Evolutionary conservation across 345 rosid species (phyloP).

Genomic region (Euclidium syriacum): DNA sequence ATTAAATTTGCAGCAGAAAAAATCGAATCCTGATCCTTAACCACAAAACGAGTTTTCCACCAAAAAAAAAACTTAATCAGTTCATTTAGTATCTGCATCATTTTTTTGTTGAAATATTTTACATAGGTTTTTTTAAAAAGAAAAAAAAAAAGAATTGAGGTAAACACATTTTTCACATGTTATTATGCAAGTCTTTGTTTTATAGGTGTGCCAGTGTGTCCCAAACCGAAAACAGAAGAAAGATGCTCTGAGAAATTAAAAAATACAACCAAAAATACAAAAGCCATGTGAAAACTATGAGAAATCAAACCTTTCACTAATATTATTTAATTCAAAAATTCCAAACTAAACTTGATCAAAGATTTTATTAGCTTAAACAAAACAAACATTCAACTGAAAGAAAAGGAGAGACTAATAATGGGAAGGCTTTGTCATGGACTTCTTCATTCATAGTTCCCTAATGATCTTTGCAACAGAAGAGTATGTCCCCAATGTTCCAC

Average conservation of each 20-base stretch:
- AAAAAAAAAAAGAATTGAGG: too few species aligned
- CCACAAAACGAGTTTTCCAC: too few species aligned
- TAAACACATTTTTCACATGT: too few species aligned
- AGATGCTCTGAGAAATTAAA: neutral
- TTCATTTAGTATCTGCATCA: too few species aligned
- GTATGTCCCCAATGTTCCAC: constrained; percentile 65
- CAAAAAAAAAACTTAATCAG: too few species aligned
- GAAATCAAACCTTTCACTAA: constrained; percentile 14
- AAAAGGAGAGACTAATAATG: constrained; percentile 8
- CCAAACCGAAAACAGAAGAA: neutral
- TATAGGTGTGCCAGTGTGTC: too few species aligned
- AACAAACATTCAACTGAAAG: constrained; percentile 7
- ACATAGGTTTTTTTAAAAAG: too few species aligned
- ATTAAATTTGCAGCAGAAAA: too few species aligned
- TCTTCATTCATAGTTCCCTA: constrained; percentile 31
- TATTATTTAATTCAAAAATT: neutral
- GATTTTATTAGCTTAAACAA: constrained; percentile 18
- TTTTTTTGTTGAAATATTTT: too few species aligned
- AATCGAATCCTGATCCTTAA: too few species aligned
- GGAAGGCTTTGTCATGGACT: neutral
- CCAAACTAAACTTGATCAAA: constrained; percentile 2
- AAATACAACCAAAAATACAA: neutral
- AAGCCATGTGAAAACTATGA: neutral
- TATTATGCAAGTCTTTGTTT: too few species aligned
- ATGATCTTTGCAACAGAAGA: constrained; percentile 44